These are phyloP conservation scores for Russula ochroleuca DNA, from an alignment of 768 basidiomycete genomes.

Conservation along the genomic window DNA sequence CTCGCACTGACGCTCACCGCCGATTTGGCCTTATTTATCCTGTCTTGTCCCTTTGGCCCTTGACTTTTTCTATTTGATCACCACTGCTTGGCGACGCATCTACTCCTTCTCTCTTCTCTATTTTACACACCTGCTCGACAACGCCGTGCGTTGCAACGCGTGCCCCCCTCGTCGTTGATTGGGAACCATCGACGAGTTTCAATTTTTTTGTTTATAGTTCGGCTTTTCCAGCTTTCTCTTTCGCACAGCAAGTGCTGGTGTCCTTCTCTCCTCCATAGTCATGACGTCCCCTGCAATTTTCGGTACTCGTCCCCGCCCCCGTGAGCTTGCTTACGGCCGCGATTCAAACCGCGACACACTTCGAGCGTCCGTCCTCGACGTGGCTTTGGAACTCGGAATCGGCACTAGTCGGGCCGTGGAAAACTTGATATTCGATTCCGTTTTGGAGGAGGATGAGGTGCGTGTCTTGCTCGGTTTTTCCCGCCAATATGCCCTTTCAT, in stretches of 20 bases:
- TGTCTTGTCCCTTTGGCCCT: not conserved
- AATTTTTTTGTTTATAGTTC: not conserved
- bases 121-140: conserved; percentile 3
- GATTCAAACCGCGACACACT: conserved; percentile 48
- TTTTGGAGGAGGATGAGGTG: conserved; percentile 48
- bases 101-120: not conserved
- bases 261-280: not conserved
- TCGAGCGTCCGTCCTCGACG: conserved; percentile 71
- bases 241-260: not conserved
- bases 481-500: not conserved
- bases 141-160: conserved; percentile 17
- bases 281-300: conserved; percentile 9
- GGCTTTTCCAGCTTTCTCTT: not conserved
- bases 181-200: not conserved
- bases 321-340: conserved; percentile 32
- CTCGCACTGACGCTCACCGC: not conserved
- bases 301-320: conserved; percentile 11
- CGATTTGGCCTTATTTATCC: conserved; percentile 14
- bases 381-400: conserved; percentile 63
- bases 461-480: conserved; percentile 17
- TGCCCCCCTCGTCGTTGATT: not conserved
- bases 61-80: not conserved
- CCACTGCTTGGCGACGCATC: not conserved
- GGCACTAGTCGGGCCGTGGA: conserved; percentile 55
- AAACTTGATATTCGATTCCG: conserved; percentile 68